Base-by-base conservation (phyloP, 2,329 filamentous ascomycete genomes). In the Fusarium camptoceras region DNA sequence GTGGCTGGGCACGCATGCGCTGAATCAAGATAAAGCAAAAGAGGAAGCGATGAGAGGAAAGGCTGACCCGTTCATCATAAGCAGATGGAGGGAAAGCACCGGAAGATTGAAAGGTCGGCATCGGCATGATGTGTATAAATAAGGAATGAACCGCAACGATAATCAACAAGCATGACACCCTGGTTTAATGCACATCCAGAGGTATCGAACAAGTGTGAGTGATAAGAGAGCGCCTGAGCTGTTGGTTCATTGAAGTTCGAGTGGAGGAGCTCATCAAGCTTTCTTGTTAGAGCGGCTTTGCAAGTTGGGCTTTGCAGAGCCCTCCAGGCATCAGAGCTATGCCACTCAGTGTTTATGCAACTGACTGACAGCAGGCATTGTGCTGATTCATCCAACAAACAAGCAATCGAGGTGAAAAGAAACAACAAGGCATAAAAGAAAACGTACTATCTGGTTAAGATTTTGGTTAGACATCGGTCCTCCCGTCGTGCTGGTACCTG, bases 381-480 rank as follows among this genome's bases (percentile, higher is more conserved):
- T 22, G 37, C n/a, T 28, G 20, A 27, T 27, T n/a, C 14, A 18
- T n/a, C 34, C 25, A 28, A 47, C 25, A 46, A 43, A 51, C 16
- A 42, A 8, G 10, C 49, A 28, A 22, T 42, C 25, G n/a, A 6
- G 20, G 34, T 15, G 41, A 20, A 59, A 12, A 39, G 20, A 30
- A 15, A 68, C 47, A 34, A 56, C 20, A 28, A 50, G 31, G 5
- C 46, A 46, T 31, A 55, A 34, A 53, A 47, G 85, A 15, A 15
- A 30, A 83, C 94, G 87, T 87, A 98, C 95, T 81, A 98, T 98
- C 74, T 97, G 94, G 76, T 98, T 98, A 3, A 98, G 81, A 77
- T 98, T 97, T 76, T 97, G 93, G 68, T 95, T 94, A 4, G 92
- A 94, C 81, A 94, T 90, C 12, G 82, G 79, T 22, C 74, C 75